Percentiles rank a stretch among this genome's conserved stretches.
Conservation (phyloP, 306 rosid genomes). For the Nissolia schottii region DNA sequence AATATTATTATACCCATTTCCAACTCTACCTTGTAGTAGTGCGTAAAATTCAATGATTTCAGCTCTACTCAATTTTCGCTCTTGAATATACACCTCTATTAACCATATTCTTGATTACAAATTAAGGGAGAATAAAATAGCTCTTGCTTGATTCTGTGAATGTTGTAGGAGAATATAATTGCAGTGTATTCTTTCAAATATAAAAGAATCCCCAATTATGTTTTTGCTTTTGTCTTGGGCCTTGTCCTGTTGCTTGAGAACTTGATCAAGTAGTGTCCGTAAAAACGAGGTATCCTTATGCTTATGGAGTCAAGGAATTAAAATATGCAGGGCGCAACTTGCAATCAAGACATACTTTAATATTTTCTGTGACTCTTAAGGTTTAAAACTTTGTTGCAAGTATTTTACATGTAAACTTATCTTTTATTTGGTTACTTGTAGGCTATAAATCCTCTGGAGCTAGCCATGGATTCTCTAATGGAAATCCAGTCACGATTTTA, state of each 20-base stretch:
- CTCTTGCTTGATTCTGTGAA: constrained; percentile 3
- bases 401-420: constrained; percentile 11
- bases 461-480: constrained; percentile 90
- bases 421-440: constrained; percentile 32
- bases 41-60: neutral
- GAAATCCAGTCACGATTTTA: constrained; percentile 75
- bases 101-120: neutral
- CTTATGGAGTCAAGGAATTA: neutral
- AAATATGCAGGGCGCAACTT: neutral
- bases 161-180: neutral
- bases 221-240: neutral
- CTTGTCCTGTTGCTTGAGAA: neutral
- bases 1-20: neutral
- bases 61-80: neutral
- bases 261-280: neutral
- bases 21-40: neutral
- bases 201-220: neutral
- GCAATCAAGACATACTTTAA: neutral
- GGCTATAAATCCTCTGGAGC: constrained; percentile 88
- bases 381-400: neutral
- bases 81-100: neutral
- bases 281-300: neutral
- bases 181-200: neutral
- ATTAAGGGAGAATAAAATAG: neutral
- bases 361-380: neutral